Base-by-base conservation (phyloP, 2,329 filamentous ascomycete genomes). In the Hypoxylon sp. region DNA sequence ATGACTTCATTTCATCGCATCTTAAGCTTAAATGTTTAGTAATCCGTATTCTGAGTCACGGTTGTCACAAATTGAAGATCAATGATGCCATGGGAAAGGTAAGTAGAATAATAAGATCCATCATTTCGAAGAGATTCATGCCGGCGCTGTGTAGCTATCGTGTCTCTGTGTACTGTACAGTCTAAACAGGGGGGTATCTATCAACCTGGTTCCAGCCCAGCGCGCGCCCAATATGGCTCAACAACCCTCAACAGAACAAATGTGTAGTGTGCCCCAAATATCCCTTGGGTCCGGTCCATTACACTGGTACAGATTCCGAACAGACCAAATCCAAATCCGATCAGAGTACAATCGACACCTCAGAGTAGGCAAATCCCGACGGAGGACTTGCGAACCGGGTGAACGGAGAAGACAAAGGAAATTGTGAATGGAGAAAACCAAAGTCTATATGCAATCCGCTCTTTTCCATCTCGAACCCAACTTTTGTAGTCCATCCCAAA, bases 161-260 rank as follows among this genome's bases (percentile, higher is more conserved):
- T 78, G 72, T 73, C 72, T 74, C 63, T 77, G 63, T 73, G 71
- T 78, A 78, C 70, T 78, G 74, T 78, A 79, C 77, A 78, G 75
- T 79, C 77, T 79, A 79, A 78, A 75, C 71, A 70, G 63, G 72
- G 37, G 77, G 78, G 78, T 79, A 79, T 79, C 77, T 78, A 78
- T 78, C 74, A 73, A 76, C 71, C 75, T 76, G 77, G 77, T 75
- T 73, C 78, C 78, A 76, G 77, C 75, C 76, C 76, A 75, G 77
- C 72, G 69, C 69, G 68, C 68, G 71, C 71, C 72, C 70, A 72
- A 71, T 64, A 64, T 73, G 74, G 74, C 74, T 75, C 70, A 75
- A 74, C 72, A 74, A 74, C 73, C 71, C 74, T 72, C 67, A 63
- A 74, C 67, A 73, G 60, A 66, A 70, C 71, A 73, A 73, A 71